Evolutionary conservation across 306 rosid species (phyloP).

Genomic region (Inga leiocalycina): DNA sequence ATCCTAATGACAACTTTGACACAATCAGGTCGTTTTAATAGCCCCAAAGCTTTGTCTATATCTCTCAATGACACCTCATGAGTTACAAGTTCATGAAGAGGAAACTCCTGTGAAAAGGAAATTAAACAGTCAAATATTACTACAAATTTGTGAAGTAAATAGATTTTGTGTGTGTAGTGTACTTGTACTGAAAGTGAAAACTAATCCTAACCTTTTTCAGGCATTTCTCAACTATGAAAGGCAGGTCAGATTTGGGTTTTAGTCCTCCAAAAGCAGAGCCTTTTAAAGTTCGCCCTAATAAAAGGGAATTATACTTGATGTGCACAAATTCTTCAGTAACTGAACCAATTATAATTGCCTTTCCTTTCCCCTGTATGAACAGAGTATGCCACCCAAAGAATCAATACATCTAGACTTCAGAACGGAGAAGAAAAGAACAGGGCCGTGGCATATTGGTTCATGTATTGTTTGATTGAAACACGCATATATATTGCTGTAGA

Average conservation of each 20-base stretch:
- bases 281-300: slow-evolving; percentile 50
- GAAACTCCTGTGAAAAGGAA: slow-evolving; percentile 31
- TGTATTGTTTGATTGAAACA: not conserved
- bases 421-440: not conserved
- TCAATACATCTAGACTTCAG: not conserved
- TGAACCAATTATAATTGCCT: slow-evolving; percentile 43
- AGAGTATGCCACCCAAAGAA: not conserved
- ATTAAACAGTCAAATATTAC: not conserved
- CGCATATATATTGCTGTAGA: not conserved
- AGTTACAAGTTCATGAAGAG: slow-evolving; percentile 37
- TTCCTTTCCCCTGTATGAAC: slow-evolving; percentile 48
- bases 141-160: not conserved
- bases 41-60: slow-evolving; percentile 33
- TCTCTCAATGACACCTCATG: slow-evolving; percentile 32
- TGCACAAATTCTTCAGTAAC: slow-evolving; percentile 18
- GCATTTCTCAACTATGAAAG: slow-evolving; percentile 45
- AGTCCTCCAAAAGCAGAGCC: slow-evolving; percentile 60
- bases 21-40: slow-evolving; percentile 36
- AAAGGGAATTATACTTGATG: slow-evolving; percentile 17
- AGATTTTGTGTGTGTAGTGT: not conserved
- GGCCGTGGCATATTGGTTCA: not conserved
- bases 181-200: not conserved
- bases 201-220: slow-evolving; percentile 33
- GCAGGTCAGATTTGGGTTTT: slow-evolving; percentile 50
- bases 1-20: slow-evolving; percentile 43